A percentile compares a stretch with the other conserved stretches of the same genome.
These are phyloP conservation scores for Isatis tinctoria DNA, from an alignment of 345 rosid genomes.

Conservation along the genomic window DNA sequence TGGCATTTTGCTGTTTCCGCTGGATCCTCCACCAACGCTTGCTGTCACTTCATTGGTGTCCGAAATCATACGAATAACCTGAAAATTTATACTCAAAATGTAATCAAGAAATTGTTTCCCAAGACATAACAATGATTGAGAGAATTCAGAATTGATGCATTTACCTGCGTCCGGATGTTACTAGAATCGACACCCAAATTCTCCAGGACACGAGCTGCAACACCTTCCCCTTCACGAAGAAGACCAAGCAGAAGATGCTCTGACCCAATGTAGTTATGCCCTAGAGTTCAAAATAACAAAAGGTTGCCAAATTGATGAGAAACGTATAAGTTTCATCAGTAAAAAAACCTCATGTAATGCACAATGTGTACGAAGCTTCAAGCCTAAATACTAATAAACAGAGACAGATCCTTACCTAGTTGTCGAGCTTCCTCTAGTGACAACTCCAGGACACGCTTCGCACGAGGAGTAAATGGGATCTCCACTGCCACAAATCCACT, in stretches of 20 bases:
- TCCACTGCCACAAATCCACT: conserved; percentile 96
- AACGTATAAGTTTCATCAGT: neutral
- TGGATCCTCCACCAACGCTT: conserved; percentile 68
- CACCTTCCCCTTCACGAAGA: conserved; percentile 99
- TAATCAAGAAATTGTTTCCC: neutral
- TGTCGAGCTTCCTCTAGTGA: conserved; percentile 94
- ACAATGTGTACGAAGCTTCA: neutral
- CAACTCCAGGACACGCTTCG: conserved; percentile 91
- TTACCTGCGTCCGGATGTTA: conserved; percentile 93
- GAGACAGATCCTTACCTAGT: conserved; percentile 48
- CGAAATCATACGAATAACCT: conserved; percentile 99
- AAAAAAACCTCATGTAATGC: neutral
- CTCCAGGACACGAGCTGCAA: conserved; percentile 98
- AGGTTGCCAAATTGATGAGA: neutral
- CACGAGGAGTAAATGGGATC: conserved; percentile 97
- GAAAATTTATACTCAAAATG: neutral
- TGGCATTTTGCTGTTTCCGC: conserved; percentile 82
- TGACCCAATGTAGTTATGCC: conserved; percentile 97
- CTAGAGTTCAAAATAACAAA: conserved; percentile 38
- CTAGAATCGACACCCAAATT: conserved; percentile 88
- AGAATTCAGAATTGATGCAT: neutral
- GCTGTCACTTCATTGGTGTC: conserved; percentile 88
- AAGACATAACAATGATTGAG: neutral
- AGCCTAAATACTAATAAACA: neutral
- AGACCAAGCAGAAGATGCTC: conserved; percentile 97